Conservation (phyloP, 768 basidiomycete species). For the Kwoniella sp. region DNA sequence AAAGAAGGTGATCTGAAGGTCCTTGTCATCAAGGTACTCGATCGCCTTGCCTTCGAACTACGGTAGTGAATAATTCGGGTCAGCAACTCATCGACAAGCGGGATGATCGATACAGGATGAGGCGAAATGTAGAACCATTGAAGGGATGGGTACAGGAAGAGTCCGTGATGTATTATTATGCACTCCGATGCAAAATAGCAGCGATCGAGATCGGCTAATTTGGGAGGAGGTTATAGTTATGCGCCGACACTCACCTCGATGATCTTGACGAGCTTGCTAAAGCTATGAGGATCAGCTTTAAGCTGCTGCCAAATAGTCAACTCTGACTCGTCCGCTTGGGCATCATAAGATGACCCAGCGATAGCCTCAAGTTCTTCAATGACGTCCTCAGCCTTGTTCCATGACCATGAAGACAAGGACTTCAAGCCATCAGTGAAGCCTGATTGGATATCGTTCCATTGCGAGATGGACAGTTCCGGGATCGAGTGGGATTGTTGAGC, state of each 20-base stretch:
- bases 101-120: no score
- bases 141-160: no score
- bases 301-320: constrained; percentile 54
- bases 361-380: constrained; percentile 33
- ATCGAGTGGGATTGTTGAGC: constrained; percentile 12
- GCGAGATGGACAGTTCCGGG: constrained; percentile 39
- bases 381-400: constrained; percentile 36
- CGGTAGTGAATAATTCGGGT: not conserved
- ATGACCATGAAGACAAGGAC: constrained; percentile 40
- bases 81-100: constrained; percentile 6
- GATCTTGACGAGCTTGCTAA: constrained; percentile 51
- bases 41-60: constrained; percentile 43
- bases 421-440: constrained; percentile 33
- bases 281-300: constrained; percentile 48
- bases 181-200: not conserved
- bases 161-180: no score
- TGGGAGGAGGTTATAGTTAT: no score
- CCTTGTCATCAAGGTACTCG: constrained; percentile 50
- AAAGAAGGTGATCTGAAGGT: constrained; percentile 54
- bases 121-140: no score
- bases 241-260: constrained; percentile 43
- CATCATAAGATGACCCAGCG: not conserved
- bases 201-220: not conserved
- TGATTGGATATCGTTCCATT: constrained; percentile 43
- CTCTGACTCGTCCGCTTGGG: constrained; percentile 27